Conservation (phyloP, 331 rosid genomes). For the Rosa hybrid region DNA sequence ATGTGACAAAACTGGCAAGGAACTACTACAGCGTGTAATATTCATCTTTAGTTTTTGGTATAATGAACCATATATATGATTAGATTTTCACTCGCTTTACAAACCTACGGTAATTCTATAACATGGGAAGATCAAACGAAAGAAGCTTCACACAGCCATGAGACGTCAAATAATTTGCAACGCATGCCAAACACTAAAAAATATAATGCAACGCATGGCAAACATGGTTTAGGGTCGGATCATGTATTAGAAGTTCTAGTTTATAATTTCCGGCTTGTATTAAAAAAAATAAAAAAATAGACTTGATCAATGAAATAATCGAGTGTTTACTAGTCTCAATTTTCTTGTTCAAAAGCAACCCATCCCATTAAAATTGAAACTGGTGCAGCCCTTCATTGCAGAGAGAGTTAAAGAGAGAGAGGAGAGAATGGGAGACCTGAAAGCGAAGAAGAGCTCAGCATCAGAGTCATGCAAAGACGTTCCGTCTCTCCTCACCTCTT, state of each 20-base stretch:
- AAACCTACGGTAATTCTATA: not conserved
- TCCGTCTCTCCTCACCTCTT: slow-evolving; percentile 64
- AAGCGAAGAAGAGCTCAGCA: not conserved
- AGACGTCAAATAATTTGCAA: not conserved
- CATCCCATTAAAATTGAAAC: too few relatives aligned
- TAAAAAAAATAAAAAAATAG: too few relatives aligned
- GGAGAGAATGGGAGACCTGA: not conserved
- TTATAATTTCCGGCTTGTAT: too few relatives aligned
- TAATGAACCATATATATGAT: too few relatives aligned
- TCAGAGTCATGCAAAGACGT: slow-evolving; percentile 41
- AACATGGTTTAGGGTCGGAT: not conserved
- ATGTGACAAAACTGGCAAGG: not conserved
- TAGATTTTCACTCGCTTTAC: not conserved
- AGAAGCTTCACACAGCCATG: not conserved
- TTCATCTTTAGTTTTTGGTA: too few relatives aligned
- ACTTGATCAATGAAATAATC: too few relatives aligned
- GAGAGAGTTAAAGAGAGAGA: not conserved
- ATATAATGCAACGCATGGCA: not conserved
- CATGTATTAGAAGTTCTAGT: too few relatives aligned
- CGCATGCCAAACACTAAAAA: not conserved
- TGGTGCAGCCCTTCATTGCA: too few relatives aligned
- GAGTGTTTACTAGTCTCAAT: too few relatives aligned
- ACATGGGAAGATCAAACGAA: not conserved
- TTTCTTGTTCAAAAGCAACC: too few relatives aligned
- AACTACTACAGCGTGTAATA: not conserved